Evolutionary conservation across 1,284 basidiomycete species (phyloP), one percentile per base, ranked within the genome.

Genomic region (Fomitiporia mediterranea): DNA sequence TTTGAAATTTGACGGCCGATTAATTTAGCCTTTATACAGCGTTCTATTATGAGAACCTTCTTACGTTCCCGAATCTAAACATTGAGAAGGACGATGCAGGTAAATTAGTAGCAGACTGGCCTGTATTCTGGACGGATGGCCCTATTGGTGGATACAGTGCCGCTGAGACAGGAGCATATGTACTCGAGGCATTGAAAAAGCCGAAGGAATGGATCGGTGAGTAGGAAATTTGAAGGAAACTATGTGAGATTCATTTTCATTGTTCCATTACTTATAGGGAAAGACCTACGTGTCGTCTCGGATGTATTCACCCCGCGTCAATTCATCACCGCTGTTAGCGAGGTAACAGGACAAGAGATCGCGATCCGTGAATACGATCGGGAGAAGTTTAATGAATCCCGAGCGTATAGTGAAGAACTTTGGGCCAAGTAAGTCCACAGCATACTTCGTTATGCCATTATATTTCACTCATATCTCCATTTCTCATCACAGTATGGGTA

Each of bases 31-130:
- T 65, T 25, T 65, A 63, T 42, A 59, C 65, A 1, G 50, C 61
- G n/a, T 61, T 62, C 55, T 67, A 62, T 44, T 52, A 60, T 6
- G 59, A 64, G 47, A 67, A 67, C 56, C 61, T 63, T 48, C 30
- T 51, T 13, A 53, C 9, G 13, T 35, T 32, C 34, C 39, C 23
- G 5, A 9, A 25, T 35, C 51, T 53, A 28, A 15, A 4, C 27
- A 15, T 57, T 19, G 42, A 21, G 43, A 52, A 52, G 40, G 21
- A 15, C 4, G 19, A 27, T 1, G 50, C 44, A 23, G 56, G 56
- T 15, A 35, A 25, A 7, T 2, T 53, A 28, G 42, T 52, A 3
- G 56, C 56, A 19, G 51, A 57, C 34, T 57, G 56, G 56, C 56
- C 56, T 11, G 19, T 38, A 32, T 8, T 57, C 19, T 7, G 44